Percentiles rank a stretch among this genome's conserved stretches.
phyloP scores from a whole-genome alignment of 2,329 filamentous ascomycete species.

The Epichloe gansuensis region DNA sequence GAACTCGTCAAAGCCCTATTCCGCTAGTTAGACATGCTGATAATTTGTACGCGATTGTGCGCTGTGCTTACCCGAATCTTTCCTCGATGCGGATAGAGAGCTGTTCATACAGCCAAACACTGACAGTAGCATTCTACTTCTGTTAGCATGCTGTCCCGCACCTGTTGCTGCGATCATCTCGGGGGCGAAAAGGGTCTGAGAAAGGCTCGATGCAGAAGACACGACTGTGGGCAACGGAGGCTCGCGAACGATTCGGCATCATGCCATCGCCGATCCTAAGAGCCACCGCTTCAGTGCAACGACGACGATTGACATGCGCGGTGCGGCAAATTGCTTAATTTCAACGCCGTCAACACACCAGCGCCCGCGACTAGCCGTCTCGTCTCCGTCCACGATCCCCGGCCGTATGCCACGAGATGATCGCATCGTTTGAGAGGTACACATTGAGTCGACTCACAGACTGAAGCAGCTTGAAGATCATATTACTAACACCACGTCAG shows the following conservation, averaged over 20 bases:
- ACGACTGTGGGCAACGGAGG: no score
- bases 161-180: constrained; percentile 5
- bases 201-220: neutral
- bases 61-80: constrained; percentile 67
- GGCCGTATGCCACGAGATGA: neutral
- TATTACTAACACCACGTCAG: constrained; percentile 27
- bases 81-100: constrained; percentile 83
- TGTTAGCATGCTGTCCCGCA: constrained; percentile 7
- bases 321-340: neutral
- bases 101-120: constrained; percentile 97
- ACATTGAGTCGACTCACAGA: constrained; percentile 23
- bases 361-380: neutral
- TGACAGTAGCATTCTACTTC: constrained; percentile 64
- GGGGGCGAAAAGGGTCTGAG: no score
- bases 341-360: no score
- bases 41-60: neutral
- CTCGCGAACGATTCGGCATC: no score
- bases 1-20: constrained; percentile 92
- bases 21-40: neutral
- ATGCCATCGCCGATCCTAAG: no score
- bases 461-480: constrained; percentile 66
- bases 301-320: neutral
- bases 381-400: neutral
- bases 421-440: neutral
- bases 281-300: no score